phyloP scores from a whole-genome alignment of 345 rosid genomes.

The Murraya paniculata region DNA sequence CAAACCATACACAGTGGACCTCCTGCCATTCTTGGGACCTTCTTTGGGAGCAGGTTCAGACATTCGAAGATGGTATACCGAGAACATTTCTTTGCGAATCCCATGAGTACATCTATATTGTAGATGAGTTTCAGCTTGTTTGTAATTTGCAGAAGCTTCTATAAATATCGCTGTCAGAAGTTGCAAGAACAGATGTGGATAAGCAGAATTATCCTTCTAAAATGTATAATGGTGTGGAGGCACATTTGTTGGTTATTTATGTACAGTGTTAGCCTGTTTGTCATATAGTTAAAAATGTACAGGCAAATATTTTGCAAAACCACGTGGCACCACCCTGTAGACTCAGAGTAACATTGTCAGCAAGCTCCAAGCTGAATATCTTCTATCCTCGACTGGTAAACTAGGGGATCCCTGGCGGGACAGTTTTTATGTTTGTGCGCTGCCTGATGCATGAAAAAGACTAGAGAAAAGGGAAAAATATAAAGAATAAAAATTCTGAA shows the following conservation, averaged over 20 bases:
- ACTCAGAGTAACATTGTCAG: neutral
- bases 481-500: no score
- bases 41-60: constrained; percentile 37
- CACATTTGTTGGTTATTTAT: neutral
- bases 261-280: neutral
- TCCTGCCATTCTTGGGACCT: constrained; percentile 48
- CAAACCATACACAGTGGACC: constrained; percentile 47
- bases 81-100: constrained; percentile 73
- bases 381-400: neutral
- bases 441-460: no score
- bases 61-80: constrained; percentile 47
- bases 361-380: neutral
- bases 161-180: neutral
- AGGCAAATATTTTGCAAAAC: neutral
- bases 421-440: no score
- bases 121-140: constrained; percentile 14
- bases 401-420: no score
- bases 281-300: neutral
- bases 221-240: neutral
- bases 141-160: neutral
- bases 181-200: neutral
- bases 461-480: no score
- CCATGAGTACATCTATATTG: constrained; percentile 47
- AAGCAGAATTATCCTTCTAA: neutral
- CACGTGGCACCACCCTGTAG: no score